Evolutionary conservation across 108 stramenopile genomes (phyloP).

Genomic region (Cyclotella kingstonii): DNA sequence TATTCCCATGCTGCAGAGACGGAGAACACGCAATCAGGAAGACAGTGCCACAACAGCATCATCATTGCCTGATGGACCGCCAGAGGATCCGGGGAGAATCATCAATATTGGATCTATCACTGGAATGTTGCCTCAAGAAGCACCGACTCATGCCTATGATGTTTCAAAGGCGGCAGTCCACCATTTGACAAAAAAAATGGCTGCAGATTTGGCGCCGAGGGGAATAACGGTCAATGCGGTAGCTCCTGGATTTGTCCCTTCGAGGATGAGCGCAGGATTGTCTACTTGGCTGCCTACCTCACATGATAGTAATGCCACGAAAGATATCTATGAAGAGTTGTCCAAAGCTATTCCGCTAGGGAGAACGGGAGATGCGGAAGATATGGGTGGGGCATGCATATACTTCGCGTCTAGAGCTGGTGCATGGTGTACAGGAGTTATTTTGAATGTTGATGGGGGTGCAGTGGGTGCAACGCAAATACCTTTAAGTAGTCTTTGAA

Average conservation of each 20-base stretch:
- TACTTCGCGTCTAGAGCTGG: conserved; percentile 82
- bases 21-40: neutral
- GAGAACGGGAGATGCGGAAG: conserved; percentile 83
- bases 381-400: conserved; percentile 90
- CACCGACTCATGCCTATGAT: conserved; percentile 95
- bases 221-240: conserved; percentile 90
- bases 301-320: neutral
- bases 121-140: conserved; percentile 83
- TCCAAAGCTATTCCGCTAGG: conserved; percentile 67
- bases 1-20: conserved; percentile 72
- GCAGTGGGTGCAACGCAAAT: conserved; percentile 76
- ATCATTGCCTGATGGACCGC: conserved; percentile 12
- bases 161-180: conserved; percentile 92
- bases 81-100: conserved; percentile 80
- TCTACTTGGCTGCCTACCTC: conserved; percentile 51
- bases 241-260: conserved; percentile 87
- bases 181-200: conserved; percentile 86
- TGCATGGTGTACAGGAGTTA: conserved; percentile 82
- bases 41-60: neutral
- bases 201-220: conserved; percentile 78
- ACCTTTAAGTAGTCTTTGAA: conserved; percentile 66
- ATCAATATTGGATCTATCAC: conserved; percentile 92
- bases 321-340: conserved; percentile 38
- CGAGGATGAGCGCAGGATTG: conserved; percentile 83
- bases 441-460: conserved; percentile 92